These are phyloP conservation scores for Rubroshorea leprosula DNA, from an alignment of 345 rosid species.

Conservation along the genomic window DNA sequence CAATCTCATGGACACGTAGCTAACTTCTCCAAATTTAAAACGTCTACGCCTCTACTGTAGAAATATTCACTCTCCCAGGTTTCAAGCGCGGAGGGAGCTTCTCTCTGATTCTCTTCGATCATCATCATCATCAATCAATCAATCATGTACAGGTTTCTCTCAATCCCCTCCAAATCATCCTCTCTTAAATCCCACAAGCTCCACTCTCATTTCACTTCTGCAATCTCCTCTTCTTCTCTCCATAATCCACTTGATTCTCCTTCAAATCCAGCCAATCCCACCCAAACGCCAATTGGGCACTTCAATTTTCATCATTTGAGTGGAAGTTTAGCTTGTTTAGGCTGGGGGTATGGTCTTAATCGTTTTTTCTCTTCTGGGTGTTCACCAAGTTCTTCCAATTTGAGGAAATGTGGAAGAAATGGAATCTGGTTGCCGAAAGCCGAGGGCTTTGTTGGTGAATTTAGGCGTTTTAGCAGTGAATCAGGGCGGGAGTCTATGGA, in stretches of 20 bases:
- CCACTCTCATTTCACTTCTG: conserved; percentile 12
- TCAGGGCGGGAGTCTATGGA: conserved; percentile 58
- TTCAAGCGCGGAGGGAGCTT: too few relatives aligned
- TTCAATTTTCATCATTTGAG: conserved; percentile 9
- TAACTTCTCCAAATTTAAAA: not conserved
- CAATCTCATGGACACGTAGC: too few relatives aligned
- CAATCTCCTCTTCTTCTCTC: conserved; percentile 16
- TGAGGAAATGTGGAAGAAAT: conserved; percentile 7
- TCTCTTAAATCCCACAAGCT: conserved; percentile 9
- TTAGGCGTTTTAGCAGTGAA: conserved; percentile 45
- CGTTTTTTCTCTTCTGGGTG: conserved; percentile 30
- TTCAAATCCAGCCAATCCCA: conserved; percentile 15
- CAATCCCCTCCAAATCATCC: conserved; percentile 12
- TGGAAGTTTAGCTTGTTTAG: conserved; percentile 22
- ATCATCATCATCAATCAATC: not conserved
- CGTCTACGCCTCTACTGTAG: not conserved
- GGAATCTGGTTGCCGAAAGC: conserved; percentile 11
- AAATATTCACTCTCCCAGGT: not conserved
- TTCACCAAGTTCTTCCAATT: conserved; percentile 13
- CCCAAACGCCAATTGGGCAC: conserved; percentile 18
- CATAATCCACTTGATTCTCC: conserved; percentile 13
- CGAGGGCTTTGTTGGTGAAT: conserved; percentile 12
- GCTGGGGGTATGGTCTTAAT: conserved; percentile 13
- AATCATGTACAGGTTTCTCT: conserved; percentile 43
- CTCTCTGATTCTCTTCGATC: not conserved